Evolutionary conservation across 1,284 basidiomycete genomes (phyloP).

Genomic region (Sanghuangporus baumii): DNA sequence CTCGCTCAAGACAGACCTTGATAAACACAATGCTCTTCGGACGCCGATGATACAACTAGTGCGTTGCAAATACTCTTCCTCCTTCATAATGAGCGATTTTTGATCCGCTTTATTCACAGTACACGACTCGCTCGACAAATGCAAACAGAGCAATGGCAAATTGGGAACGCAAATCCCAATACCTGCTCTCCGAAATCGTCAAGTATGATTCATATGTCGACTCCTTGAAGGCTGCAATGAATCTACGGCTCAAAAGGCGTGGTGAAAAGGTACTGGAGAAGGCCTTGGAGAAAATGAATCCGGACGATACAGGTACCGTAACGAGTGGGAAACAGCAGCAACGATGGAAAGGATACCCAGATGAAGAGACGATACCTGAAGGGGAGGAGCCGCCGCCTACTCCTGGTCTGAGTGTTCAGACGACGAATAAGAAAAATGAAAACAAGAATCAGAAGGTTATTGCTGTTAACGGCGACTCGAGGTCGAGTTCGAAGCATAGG

Average conservation of each 20-base stretch:
- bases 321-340: background rate
- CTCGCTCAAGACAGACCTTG: constrained; percentile 72
- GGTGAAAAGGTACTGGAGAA: constrained; percentile 83
- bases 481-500: constrained; percentile 8
- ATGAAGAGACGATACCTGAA: constrained; percentile 22
- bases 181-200: constrained; percentile 85
- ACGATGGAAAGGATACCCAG: constrained; percentile 18
- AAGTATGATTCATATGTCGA: constrained; percentile 97
- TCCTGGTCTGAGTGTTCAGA: constrained; percentile 6
- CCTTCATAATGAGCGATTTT: constrained; percentile 5
- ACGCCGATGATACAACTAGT: constrained; percentile 82
- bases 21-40: constrained; percentile 79
- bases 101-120: constrained; percentile 42
- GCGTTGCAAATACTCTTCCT: constrained; percentile 26
- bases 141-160: constrained; percentile 76
- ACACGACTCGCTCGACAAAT: constrained; percentile 71
- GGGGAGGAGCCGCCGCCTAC: constrained; percentile 20
- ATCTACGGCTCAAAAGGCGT: constrained; percentile 74
- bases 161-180: constrained; percentile 90
- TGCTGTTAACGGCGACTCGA: background rate
- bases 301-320: constrained; percentile 31
- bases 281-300: constrained; percentile 46
- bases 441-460: background rate
- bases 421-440: background rate
- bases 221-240: constrained; percentile 76